Conservation (phyloP, 2,329 filamentous ascomycete genomes). For the Atkinsonella texensis region DNA sequence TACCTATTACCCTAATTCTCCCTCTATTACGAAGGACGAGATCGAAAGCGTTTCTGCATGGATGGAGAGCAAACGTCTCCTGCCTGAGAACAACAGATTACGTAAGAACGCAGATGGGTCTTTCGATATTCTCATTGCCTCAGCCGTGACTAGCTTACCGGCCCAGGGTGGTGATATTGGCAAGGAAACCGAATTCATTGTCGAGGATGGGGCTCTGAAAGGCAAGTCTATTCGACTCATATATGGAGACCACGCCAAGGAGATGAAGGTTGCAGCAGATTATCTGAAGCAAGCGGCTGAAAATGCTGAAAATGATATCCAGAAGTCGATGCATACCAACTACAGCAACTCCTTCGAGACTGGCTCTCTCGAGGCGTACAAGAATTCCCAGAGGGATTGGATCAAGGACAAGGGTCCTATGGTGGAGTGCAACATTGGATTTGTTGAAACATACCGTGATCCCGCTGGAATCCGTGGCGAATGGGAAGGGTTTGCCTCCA, state of each 20-base stretch:
- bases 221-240: constrained; percentile 59
- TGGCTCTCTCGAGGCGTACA: constrained; percentile 66
- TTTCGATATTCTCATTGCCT: constrained; percentile 66
- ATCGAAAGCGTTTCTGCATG: constrained; percentile 62
- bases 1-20: constrained; percentile 70
- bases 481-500: constrained; percentile 75
- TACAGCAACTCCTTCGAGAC: constrained; percentile 65
- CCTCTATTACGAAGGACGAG: constrained; percentile 61
- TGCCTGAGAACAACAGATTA: constrained; percentile 67
- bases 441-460: constrained; percentile 78
- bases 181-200: constrained; percentile 46
- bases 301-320: constrained; percentile 60
- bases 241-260: constrained; percentile 61
- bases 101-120: constrained; percentile 51
- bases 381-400: constrained; percentile 71
- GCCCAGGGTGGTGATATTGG: constrained; percentile 55
- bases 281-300: constrained; percentile 57
- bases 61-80: constrained; percentile 58
- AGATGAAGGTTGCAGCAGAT: constrained; percentile 58
- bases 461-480: constrained; percentile 71
- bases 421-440: constrained; percentile 72
- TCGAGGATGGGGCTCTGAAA: constrained; percentile 46
- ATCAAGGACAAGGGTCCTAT: constrained; percentile 71
- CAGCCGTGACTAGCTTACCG: constrained; percentile 48
- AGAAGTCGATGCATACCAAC: constrained; percentile 60